Evolutionary conservation across 371 early-diverging fungal genomes (phyloP).

Genomic region (Mycotypha africana): DNA sequence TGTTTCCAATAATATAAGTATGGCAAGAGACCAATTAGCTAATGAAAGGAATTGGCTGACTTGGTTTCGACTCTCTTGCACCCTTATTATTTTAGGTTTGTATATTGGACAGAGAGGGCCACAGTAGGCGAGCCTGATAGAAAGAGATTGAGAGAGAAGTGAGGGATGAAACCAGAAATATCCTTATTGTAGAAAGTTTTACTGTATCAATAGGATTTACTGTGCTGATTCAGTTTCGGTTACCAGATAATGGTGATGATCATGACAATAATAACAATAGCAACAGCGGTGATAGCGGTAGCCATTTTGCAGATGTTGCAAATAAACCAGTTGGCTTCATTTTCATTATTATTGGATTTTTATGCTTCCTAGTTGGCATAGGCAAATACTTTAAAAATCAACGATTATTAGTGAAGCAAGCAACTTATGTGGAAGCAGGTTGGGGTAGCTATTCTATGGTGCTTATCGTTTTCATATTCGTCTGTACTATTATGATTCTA

Average conservation of each 20-base stretch:
- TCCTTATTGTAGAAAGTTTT: no score
- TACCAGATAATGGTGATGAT: slow-evolving; percentile 16
- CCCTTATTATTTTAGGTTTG: slow-evolving; percentile 41
- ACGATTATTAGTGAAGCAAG: slow-evolving; percentile 16
- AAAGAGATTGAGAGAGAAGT: no score
- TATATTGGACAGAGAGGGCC: no score
- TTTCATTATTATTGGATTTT: slow-evolving; percentile 32
- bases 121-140: no score
- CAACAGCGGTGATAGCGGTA: no score
- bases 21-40: slow-evolving; percentile 72
- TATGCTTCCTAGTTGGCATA: slow-evolving; percentile 22
- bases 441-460: slow-evolving; percentile 31
- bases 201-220: slow-evolving; percentile 43
- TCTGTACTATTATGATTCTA: slow-evolving; percentile 31
- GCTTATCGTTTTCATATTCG: slow-evolving; percentile 22
- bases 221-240: slow-evolving; percentile 29
- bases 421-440: slow-evolving; percentile 29
- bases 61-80: slow-evolving; percentile 66
- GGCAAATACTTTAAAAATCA: slow-evolving; percentile 39
- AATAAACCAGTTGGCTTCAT: slow-evolving; percentile 24
- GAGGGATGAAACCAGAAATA: no score
- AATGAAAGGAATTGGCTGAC: slow-evolving; percentile 77
- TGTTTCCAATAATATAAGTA: slow-evolving; percentile 60
- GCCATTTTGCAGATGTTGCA: slow-evolving; percentile 7
- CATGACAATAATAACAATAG: background rate